Base-by-base conservation (phyloP, 179 eudicot species). In the Vitellaria paradoxa region DNA sequence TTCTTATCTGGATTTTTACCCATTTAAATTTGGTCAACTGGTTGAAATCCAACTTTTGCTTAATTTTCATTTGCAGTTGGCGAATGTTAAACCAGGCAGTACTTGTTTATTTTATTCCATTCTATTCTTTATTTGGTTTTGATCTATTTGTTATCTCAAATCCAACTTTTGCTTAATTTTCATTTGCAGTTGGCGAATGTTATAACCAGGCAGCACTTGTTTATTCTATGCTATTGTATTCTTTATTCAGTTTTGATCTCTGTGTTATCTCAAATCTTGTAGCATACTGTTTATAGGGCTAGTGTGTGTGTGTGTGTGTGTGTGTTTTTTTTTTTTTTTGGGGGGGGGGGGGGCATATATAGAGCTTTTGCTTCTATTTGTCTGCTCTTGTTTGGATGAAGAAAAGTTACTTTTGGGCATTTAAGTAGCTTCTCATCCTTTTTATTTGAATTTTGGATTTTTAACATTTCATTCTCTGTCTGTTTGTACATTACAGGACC, bases 401-500 rank as follows among this genome's bases (percentile, higher is more conserved):
- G 9, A 11, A 21, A 13, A 71, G 61, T 52, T 71, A 13, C 42
- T 53, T 53, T 1, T 15, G 9, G 18, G 11, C 62, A 71, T 24
- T 53, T 52, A 24, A 68, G n/a, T 62, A n/a, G 67, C 56, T 74
- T 45, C 57, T 45, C 18, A 18, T 52, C 61, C 52, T 69, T 59
- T 67, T 3, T 74, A 4, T 74, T 72, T 15, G 6, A 47, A 6
- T 50, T 50, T 23, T 56, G 37, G 50, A 42, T 68, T 68, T 68
- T 60, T 66, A 9, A 12, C 70, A 65, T 65, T 23, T 10, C 69
- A 65, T 65, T 77, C 23, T 23, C 23, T n/a, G 6, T 23, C 21
- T 75, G 23, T 60, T 73, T 78, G 59, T 60, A 70, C 60, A 23
- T 37, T 82, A 85, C 88, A 95, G 99, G 97, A 95, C 77, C 82